Conservation (phyloP, 176 grass and related monocot genomes). For the Oryza officinalis region DNA sequence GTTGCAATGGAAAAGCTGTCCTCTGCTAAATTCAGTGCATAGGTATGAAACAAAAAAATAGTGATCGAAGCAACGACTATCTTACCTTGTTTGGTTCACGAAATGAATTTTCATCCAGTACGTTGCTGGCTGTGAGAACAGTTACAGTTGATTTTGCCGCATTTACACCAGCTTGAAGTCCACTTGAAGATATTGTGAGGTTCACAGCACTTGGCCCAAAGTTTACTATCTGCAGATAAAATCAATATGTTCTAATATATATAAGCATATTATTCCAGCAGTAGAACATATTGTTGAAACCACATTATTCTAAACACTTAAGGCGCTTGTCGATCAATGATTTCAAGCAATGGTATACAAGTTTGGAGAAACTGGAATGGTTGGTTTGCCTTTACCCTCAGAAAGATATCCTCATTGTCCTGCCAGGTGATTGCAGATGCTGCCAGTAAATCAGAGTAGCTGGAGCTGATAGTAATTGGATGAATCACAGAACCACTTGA, state of each 20-base stretch:
- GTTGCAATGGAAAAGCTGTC: no score
- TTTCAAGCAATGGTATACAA: neutral
- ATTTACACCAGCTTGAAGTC: neutral
- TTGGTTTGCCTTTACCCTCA: no score
- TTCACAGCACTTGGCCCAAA: conserved; percentile 26
- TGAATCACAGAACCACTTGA: no score
- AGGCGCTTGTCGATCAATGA: neutral
- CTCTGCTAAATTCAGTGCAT: neutral
- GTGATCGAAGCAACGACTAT: no score
- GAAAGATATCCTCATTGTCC: no score
- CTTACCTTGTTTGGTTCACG: conserved; percentile 24
- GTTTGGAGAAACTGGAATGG: neutral
- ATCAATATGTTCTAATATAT: neutral
- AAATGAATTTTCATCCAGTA: neutral
- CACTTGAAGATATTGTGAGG: neutral
- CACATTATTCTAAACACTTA: neutral
- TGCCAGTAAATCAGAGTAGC: no score
- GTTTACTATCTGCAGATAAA: conserved; percentile 57
- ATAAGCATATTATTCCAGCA: neutral
- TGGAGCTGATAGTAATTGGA: no score
- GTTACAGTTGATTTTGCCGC: neutral
- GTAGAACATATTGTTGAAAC: no score
- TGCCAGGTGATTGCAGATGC: no score
- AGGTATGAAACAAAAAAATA: neutral
- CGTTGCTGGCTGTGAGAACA: neutral